A percentile compares a stretch with the other conserved stretches of the same genome.
These are phyloP conservation scores for Blastobotrys robertii DNA, from an alignment of 805 yeast genomes.

Conservation along the genomic window DNA sequence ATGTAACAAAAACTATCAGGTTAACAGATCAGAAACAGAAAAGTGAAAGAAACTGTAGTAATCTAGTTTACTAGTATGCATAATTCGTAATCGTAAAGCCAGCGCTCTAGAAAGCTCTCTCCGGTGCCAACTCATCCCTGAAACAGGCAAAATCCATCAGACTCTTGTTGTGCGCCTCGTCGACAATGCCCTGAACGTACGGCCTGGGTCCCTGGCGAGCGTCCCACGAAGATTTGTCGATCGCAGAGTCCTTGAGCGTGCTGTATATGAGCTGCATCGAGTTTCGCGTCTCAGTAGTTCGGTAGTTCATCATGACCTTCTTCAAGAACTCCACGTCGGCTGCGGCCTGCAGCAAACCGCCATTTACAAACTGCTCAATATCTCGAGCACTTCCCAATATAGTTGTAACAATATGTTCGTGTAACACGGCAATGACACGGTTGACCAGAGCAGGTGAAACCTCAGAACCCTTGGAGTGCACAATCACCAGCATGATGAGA, in stretches of 20 bases:
- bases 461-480: conserved; percentile 41
- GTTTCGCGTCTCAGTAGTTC: conserved; percentile 18
- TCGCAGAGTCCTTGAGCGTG: conserved; percentile 22
- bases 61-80: no score
- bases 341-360: conserved; percentile 41
- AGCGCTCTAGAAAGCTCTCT: no score
- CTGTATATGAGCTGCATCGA: conserved; percentile 21
- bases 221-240: conserved; percentile 21
- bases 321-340: conserved; percentile 48
- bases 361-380: conserved; percentile 36
- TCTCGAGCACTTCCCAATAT: conserved; percentile 34
- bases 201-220: conserved; percentile 20
- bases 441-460: conserved; percentile 39
- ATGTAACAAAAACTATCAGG: no score
- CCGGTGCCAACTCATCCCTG: background rate
- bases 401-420: conserved; percentile 31
- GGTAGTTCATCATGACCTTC: conserved; percentile 22
- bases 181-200: conserved; percentile 15
- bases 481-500: conserved; percentile 38
- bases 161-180: conserved; percentile 6
- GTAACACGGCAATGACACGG: conserved; percentile 37
- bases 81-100: no score
- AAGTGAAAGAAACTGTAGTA: no score
- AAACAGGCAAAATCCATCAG: conserved; percentile 2
- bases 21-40: no score